phyloP scores from a whole-genome alignment of 768 basidiomycete genomes.

The Butyriboletus loyo region DNA sequence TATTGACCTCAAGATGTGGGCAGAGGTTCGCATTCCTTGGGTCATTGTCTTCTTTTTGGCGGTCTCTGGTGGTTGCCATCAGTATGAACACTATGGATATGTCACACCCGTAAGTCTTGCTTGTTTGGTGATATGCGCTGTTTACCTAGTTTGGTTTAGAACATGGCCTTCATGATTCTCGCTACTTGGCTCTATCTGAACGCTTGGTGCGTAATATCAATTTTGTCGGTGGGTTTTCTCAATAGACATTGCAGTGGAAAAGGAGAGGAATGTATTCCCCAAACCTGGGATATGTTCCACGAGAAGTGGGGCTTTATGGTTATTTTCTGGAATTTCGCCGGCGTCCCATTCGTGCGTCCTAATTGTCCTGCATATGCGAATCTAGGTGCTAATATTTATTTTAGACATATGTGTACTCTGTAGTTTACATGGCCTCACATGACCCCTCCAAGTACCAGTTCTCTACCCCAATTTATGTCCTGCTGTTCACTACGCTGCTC shows the following conservation, averaged over 20 bases:
- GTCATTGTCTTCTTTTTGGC: conserved; percentile 91
- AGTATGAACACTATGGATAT: conserved; percentile 89
- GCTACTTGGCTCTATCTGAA: conserved; percentile 97
- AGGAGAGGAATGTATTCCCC: conserved; percentile 92
- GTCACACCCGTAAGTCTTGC: conserved; percentile 72
- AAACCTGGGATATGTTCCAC: conserved; percentile 99
- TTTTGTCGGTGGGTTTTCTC: not conserved
- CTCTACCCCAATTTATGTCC: conserved; percentile 69
- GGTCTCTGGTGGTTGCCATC: conserved; percentile 91
- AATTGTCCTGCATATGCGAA: not conserved
- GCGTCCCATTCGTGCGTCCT: conserved; percentile 80
- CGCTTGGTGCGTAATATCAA: conserved; percentile 60
- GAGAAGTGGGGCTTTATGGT: conserved; percentile 99
- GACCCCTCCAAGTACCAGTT: conserved; percentile 85
- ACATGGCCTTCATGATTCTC: conserved; percentile 95
- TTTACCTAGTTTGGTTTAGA: conserved; percentile 43
- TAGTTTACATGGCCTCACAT: conserved; percentile 96
- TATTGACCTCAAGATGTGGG: conserved; percentile 98
- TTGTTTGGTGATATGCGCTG: not conserved
- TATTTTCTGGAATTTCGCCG: conserved; percentile 97
- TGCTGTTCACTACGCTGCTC: conserved; percentile 72
- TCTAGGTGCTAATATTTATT: not conserved
- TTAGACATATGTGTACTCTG: conserved; percentile 94
- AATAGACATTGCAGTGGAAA: conserved; percentile 55
- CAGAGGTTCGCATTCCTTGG: conserved; percentile 96